Evolutionary conservation across 371 early-diverging fungal genomes (phyloP).

Genomic region (Lichtheimia hyalospora): DNA sequence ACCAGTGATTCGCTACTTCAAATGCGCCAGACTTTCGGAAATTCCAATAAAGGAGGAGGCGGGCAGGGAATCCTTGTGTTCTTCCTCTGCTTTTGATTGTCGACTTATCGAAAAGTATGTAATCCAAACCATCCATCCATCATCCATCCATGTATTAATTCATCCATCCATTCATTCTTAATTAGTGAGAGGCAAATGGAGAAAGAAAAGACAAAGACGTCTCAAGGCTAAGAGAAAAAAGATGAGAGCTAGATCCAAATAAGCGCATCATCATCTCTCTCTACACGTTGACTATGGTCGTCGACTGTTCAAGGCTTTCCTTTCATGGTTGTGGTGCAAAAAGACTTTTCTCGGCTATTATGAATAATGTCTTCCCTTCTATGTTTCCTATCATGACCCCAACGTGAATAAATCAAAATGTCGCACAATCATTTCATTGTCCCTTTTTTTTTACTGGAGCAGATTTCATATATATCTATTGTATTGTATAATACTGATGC

Average conservation of each 20-base stretch:
- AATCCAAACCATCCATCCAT: neutral
- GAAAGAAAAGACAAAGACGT: constrained; percentile 32
- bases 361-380: neutral
- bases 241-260: constrained; percentile 40
- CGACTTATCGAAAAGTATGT: neutral
- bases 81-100: constrained; percentile 1
- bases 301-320: constrained; percentile 6
- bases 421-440: neutral
- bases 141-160: constrained; percentile 6
- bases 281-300: constrained; percentile 5
- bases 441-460: neutral
- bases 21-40: too few relatives aligned
- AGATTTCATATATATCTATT: neutral
- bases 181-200: constrained; percentile 20
- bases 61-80: neutral
- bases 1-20: too few relatives aligned
- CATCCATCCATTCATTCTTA: constrained; percentile 16
- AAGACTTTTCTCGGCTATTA: neutral
- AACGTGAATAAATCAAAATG: constrained; percentile 2
- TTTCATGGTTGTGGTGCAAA: neutral
- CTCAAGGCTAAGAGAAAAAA: constrained; percentile 44
- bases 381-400: constrained; percentile 1
- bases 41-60: too few relatives aligned
- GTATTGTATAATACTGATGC: neutral
- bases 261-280: constrained; percentile 13